Percentiles rank a stretch among this genome's conserved stretches.
Evolutionary conservation across 164 flowering plant species (phyloP).

Genomic region (Magnolia sinica): DNA sequence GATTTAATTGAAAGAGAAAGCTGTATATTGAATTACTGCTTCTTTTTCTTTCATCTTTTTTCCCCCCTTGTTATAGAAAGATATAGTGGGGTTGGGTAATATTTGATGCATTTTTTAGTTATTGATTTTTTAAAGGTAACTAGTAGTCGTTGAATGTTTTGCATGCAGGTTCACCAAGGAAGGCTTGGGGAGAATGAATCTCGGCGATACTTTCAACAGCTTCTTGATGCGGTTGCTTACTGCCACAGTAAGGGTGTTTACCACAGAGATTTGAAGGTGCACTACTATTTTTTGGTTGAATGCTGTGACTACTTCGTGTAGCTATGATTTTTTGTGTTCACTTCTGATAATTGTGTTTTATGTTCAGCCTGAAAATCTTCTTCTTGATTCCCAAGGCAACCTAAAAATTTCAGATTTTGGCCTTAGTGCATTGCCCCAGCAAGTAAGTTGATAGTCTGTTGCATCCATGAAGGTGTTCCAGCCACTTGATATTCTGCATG

Average conservation of each 20-base stretch:
- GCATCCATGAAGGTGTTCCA: background rate
- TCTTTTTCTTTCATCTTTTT: background rate
- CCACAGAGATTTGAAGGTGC: constrained; percentile 96
- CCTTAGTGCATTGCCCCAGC: constrained; percentile 80
- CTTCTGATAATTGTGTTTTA: constrained; percentile 5
- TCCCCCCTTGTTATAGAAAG: too few species aligned
- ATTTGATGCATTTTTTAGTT: background rate
- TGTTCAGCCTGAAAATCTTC: constrained; percentile 94
- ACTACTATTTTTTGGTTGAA: background rate
- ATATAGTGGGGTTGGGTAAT: background rate
- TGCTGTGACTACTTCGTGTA: background rate
- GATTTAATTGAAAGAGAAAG: too few species aligned
- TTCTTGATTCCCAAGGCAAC: constrained; percentile 76
- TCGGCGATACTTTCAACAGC: constrained; percentile 84
- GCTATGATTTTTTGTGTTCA: background rate
- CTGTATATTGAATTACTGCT: background rate
- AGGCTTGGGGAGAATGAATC: constrained; percentile 69
- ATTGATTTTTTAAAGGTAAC: too few species aligned
- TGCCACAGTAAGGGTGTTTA: constrained; percentile 92
- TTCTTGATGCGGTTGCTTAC: constrained; percentile 89
- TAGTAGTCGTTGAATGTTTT: background rate
- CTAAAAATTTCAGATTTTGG: constrained; percentile 98
- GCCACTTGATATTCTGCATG: background rate
- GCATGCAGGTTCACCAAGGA: constrained; percentile 65
- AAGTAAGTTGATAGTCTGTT: constrained; percentile 44